Conservation (phyloP, 192 early-diverging fungal species). For the Oehlia diaphana region DNA sequence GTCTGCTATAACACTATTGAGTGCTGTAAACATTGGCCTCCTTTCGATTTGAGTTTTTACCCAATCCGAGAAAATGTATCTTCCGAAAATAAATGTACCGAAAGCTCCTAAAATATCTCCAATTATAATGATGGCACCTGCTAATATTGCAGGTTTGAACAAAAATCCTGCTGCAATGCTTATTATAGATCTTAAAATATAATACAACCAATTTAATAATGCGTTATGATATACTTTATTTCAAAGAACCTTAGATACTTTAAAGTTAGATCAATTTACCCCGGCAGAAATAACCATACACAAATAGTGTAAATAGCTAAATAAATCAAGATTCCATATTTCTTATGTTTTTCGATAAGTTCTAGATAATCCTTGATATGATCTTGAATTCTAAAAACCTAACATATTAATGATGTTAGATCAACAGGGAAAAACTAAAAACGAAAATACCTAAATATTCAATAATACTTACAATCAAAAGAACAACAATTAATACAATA, state of each 20-base stretch:
- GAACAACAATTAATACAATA: neutral
- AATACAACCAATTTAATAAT: neutral
- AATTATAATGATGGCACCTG: conserved; percentile 33
- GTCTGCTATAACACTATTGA: conserved; percentile 45
- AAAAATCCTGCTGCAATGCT: conserved; percentile 47
- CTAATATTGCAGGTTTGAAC: conserved; percentile 42
- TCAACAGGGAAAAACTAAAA: neutral
- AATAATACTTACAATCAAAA: conserved; percentile 10
- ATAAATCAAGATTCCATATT: conserved; percentile 30
- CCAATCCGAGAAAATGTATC: conserved; percentile 49
- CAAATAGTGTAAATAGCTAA: conserved; percentile 16
- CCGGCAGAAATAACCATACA: conserved; percentile 25
- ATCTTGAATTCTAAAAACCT: conserved; percentile 43
- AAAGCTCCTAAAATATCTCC: conserved; percentile 40
- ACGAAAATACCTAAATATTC: neutral
- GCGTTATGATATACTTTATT: no score
- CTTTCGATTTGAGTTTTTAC: conserved; percentile 41
- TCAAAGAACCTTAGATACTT: neutral
- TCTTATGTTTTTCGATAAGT: conserved; percentile 28
- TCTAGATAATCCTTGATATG: conserved; percentile 44
- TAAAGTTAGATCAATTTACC: neutral
- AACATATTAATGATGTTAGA: neutral
- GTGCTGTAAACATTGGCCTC: conserved; percentile 38
- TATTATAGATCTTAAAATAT: conserved; percentile 38
- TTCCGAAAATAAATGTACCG: conserved; percentile 44